A percentile compares a stretch with the other conserved stretches of the same genome.
Evolutionary conservation across 768 basidiomycete genomes (phyloP).

Genomic region (Podaxis sp.): DNA sequence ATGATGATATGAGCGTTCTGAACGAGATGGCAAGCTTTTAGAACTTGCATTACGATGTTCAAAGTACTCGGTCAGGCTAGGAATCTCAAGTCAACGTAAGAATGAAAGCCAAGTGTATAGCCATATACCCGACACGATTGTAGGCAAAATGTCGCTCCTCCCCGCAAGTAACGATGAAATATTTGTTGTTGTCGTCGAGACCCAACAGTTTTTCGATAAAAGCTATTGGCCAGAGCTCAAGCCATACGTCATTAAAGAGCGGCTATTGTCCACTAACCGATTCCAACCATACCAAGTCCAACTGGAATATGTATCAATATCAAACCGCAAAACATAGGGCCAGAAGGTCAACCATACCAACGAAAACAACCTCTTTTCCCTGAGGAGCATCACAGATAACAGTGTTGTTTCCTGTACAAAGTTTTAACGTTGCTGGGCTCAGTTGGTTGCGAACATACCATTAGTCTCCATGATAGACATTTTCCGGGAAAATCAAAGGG

Average conservation of each 20-base stretch:
- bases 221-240: conserved; percentile 29
- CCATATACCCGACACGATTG: conserved; percentile 48
- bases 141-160: conserved; percentile 57
- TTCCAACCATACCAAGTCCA: conserved; percentile 64
- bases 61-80: conserved; percentile 56
- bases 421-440: too few species aligned
- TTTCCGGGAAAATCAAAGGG: too few species aligned
- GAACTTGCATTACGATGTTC: conserved; percentile 45
- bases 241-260: too few species aligned
- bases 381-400: too few species aligned
- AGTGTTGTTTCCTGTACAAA: not conserved
- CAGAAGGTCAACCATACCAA: conserved; percentile 21
- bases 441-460: too few species aligned
- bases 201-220: conserved; percentile 71
- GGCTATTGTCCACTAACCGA: conserved; percentile 32
- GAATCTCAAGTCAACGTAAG: not conserved
- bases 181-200: conserved; percentile 48
- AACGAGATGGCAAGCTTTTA: not conserved
- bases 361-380: conserved; percentile 26
- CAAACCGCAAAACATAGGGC: not conserved
- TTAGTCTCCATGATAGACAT: too few species aligned
- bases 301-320: conserved; percentile 34
- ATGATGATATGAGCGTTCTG: not conserved
- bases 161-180: conserved; percentile 59
- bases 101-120: not conserved